Conservation (phyloP, 2,329 filamentous ascomycete genomes). For the Beauveria brongniartii region DNA sequence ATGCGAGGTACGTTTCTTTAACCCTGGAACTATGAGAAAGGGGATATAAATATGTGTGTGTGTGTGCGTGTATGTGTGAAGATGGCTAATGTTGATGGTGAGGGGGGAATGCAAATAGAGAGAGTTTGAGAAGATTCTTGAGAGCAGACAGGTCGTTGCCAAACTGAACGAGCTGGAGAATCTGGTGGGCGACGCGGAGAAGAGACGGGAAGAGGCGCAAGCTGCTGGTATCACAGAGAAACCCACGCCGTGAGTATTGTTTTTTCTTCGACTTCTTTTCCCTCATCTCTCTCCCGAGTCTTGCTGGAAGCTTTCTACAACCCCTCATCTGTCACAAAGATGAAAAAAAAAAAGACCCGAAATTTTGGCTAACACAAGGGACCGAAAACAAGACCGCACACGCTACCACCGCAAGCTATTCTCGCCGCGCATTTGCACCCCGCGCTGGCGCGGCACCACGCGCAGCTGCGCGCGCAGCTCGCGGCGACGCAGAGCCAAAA, state of each 20-base stretch:
- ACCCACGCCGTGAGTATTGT: slow-evolving; percentile 37
- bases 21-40: not conserved
- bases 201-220: slow-evolving; percentile 25
- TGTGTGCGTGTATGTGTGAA: not conserved
- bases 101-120: slow-evolving; percentile 23
- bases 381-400: slow-evolving; percentile 40
- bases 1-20: slow-evolving; percentile 34
- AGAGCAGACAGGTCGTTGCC: slow-evolving; percentile 42
- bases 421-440: slow-evolving; percentile 48
- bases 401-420: slow-evolving; percentile 43
- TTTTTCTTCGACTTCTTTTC: not conserved
- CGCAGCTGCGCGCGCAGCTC: slow-evolving; percentile 48
- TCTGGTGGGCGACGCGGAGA: slow-evolving; percentile 43
- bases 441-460: slow-evolving; percentile 43
- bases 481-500: slow-evolving; percentile 51
- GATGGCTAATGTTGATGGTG: not conserved
- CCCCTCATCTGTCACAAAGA: too few species aligned
- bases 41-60: not conserved
- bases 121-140: slow-evolving; percentile 50
- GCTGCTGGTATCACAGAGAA: slow-evolving; percentile 16
- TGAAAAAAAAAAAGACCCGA: too few species aligned
- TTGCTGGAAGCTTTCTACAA: too few species aligned
- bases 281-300: not conserved
- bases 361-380: not conserved
- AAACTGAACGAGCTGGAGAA: slow-evolving; percentile 52